phyloP scores from a whole-genome alignment of 345 rosid genomes.

The Eutrema heterophyllum region DNA sequence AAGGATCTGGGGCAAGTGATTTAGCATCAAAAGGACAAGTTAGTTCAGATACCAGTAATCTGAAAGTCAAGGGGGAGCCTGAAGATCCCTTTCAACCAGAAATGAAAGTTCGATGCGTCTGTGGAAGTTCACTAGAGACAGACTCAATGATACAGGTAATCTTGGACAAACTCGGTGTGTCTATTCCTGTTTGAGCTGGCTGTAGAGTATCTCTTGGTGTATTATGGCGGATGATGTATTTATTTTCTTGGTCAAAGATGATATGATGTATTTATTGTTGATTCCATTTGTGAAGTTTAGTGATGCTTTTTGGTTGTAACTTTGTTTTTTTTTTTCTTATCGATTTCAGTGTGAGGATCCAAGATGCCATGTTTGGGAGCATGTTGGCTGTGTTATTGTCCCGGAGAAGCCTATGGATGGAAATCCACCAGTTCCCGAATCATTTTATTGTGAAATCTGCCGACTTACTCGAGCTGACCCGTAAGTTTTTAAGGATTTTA shows the following conservation, averaged over 20 bases:
- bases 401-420: conserved; percentile 75
- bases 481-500: conserved; percentile 46
- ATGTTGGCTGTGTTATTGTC: conserved; percentile 68
- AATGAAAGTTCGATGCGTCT: conserved; percentile 80
- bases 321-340: not conserved
- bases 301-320: not conserved
- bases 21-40: conserved; percentile 77
- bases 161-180: not conserved
- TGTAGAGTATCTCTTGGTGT: not conserved
- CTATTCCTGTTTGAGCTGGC: conserved; percentile 2
- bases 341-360: conserved; percentile 71
- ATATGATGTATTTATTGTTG: not conserved
- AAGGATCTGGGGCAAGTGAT: conserved; percentile 81
- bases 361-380: conserved; percentile 80
- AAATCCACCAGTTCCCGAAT: conserved; percentile 55
- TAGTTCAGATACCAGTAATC: conserved; percentile 57
- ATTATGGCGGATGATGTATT: not conserved
- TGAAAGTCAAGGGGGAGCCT: conserved; percentile 58
- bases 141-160: conserved; percentile 75
- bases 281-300: not conserved
- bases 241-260: not conserved
- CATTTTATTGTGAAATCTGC: conserved; percentile 82
- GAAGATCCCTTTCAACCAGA: conserved; percentile 51
- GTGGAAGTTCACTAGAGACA: conserved; percentile 71
- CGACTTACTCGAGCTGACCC: conserved; percentile 95